Percentiles rank a stretch among this genome's conserved stretches.
These are phyloP conservation scores for Neurospora sp. DNA, from an alignment of 495 filamentous ascomycete species.

Conservation along the genomic window DNA sequence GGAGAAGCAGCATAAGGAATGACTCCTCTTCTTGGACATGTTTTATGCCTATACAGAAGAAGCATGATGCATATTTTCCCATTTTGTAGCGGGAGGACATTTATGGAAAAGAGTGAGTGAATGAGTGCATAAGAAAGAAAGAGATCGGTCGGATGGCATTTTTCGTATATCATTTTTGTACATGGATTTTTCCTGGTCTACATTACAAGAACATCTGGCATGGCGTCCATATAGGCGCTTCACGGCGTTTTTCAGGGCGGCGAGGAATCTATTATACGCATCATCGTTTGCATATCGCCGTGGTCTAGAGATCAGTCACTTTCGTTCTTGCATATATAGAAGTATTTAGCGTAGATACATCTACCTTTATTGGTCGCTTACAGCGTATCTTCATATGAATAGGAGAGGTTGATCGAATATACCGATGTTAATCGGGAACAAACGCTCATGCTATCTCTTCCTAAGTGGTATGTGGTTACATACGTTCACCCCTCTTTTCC, in stretches of 20 bases:
- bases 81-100: not conserved
- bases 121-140: not conserved
- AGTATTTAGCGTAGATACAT: not conserved
- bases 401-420: not conserved
- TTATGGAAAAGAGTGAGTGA: not conserved
- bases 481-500: not conserved
- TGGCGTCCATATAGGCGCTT: not conserved
- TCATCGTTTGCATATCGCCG: not conserved
- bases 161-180: not conserved
- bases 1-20: constrained; percentile 36
- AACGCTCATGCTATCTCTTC: not conserved
- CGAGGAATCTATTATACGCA: not conserved
- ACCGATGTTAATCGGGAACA: not conserved
- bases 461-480: not conserved
- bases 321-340: not conserved
- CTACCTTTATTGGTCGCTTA: not conserved
- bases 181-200: not conserved
- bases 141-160: not conserved
- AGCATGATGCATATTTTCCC: not conserved
- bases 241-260: not conserved
- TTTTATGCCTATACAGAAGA: not conserved
- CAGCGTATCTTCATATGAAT: not conserved
- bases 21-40: not conserved
- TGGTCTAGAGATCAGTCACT: not conserved
- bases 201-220: not conserved